phyloP scores from a whole-genome alignment of 139 green algal species.

The Pedinophyceae sp. region DNA sequence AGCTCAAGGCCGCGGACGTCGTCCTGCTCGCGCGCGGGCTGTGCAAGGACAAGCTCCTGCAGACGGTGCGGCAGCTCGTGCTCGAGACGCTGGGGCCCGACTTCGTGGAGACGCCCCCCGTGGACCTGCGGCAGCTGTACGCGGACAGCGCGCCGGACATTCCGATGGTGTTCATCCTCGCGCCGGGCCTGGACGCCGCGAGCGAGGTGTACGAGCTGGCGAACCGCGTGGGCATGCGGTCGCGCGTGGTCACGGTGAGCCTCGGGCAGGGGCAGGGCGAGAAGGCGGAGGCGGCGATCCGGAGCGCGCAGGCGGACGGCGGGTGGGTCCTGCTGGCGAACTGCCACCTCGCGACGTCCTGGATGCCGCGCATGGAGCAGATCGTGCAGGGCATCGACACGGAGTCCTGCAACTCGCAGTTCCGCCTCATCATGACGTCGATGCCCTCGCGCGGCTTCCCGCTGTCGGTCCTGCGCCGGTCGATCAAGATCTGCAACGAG shows the following conservation, averaged over 20 bases:
- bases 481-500: constrained; percentile 14
- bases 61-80: constrained; percentile 1
- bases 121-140: constrained; percentile 9
- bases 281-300: constrained; percentile 7
- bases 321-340: constrained; percentile 14
- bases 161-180: constrained; percentile 11
- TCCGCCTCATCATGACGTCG: constrained; percentile 10
- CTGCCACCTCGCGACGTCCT: constrained; percentile 10
- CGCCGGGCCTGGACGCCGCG: constrained; percentile 9
- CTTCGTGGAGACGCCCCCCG: constrained; percentile 8
- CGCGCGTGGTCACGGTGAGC: constrained; percentile 5
- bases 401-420: constrained; percentile 4
- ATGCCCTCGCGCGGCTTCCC: constrained; percentile 10
- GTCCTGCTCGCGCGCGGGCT: constrained; percentile 1
- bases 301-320: constrained; percentile 1
- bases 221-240: constrained; percentile 1
- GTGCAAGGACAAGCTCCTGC: not conserved
- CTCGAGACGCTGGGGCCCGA: constrained; percentile 2
- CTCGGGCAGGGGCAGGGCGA: constrained; percentile 11
- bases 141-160: constrained; percentile 3
- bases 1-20: not conserved
- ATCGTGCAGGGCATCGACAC: constrained; percentile 6
- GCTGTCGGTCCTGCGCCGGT: constrained; percentile 7
- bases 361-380: constrained; percentile 10
- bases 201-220: not conserved